Conservation (phyloP, 352 stramenopile genomes). For the Phytophthora lateralis region DNA sequence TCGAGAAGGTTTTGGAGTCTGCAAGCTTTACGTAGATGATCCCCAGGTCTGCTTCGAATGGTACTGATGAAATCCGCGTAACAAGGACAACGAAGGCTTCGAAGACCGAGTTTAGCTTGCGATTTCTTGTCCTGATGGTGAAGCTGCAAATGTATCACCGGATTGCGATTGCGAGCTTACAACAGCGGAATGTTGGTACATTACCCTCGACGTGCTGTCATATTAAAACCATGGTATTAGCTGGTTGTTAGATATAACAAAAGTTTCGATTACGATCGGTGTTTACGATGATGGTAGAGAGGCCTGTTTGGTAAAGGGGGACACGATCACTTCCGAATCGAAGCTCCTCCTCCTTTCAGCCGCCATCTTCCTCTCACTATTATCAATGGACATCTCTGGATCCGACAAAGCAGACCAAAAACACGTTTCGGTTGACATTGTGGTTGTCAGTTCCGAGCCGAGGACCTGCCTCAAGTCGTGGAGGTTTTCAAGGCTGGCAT, state of each 20-base stretch:
- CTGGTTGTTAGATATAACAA: not conserved
- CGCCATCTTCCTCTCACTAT: not conserved
- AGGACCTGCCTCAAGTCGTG: slow-evolving; percentile 36
- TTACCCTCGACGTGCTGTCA: slow-evolving; percentile 1
- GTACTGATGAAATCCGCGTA: no score
- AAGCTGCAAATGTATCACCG: not conserved
- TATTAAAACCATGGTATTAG: not conserved
- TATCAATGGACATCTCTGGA: slow-evolving; percentile 1
- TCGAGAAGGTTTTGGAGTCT: slow-evolving; percentile 28
- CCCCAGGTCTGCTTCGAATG: not conserved
- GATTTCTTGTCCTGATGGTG: no score
- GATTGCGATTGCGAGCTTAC: not conserved
- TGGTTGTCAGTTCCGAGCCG: slow-evolving; percentile 26
- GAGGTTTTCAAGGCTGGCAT: slow-evolving; percentile 38
- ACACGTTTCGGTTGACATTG: slow-evolving; percentile 9
- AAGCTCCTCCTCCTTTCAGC: not conserved
- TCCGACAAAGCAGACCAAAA: not conserved
- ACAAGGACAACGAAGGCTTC: not conserved
- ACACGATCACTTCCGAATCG: not conserved
- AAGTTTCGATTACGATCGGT: not conserved
- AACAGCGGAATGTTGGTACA: slow-evolving; percentile 13
- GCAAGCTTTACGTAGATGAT: not conserved
- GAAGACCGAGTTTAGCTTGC: no score
- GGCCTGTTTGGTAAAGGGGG: not conserved
- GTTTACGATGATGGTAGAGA: not conserved